Percentiles rank a stretch among this genome's conserved stretches.
phyloP scores from a whole-genome alignment of 2,329 filamentous ascomycete genomes.

The Drechmeria coniospora region DNA sequence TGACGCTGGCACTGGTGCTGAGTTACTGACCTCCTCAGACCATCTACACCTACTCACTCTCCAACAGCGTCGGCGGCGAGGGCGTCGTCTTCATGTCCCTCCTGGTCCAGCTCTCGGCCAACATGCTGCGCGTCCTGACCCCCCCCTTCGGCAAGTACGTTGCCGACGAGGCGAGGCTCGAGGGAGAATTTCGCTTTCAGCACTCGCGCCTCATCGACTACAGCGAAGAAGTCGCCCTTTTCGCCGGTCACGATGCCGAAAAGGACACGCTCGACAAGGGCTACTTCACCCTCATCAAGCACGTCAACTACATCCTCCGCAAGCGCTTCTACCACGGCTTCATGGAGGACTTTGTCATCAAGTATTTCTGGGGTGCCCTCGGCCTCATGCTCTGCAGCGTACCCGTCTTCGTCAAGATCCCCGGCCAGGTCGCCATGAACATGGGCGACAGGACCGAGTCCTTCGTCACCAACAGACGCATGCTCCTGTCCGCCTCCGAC shows the following conservation, averaged over 20 bases:
- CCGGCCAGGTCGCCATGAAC: slow-evolving; percentile 46
- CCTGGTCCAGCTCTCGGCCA: slow-evolving; percentile 82
- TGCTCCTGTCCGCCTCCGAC: slow-evolving; percentile 86
- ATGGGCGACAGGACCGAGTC: slow-evolving; percentile 60
- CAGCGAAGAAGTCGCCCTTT: slow-evolving; percentile 86
- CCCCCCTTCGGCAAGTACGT: slow-evolving; percentile 97
- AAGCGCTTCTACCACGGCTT: slow-evolving; percentile 92
- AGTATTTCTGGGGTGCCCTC: slow-evolving; percentile 96
- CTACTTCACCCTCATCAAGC: slow-evolving; percentile 97
- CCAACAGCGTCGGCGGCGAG: slow-evolving; percentile 88
- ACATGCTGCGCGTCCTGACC: slow-evolving; percentile 83
- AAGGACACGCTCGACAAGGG: slow-evolving; percentile 96
- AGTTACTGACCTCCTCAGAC: slow-evolving; percentile 33
- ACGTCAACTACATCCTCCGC: slow-evolving; percentile 89
- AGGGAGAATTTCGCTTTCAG: slow-evolving; percentile 92
- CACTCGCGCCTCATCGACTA: slow-evolving; percentile 93
- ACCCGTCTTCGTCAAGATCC: slow-evolving; percentile 89
- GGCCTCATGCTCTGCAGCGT: slow-evolving; percentile 85
- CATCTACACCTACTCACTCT: slow-evolving; percentile 91
- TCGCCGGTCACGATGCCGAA: slow-evolving; percentile 81
- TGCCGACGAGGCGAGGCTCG: slow-evolving; percentile 82
- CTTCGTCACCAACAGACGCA: slow-evolving; percentile 86
- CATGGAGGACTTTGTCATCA: slow-evolving; percentile 99
- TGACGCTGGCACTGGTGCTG: slow-evolving; percentile 6
- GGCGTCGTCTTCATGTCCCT: slow-evolving; percentile 91